Conservation (phyloP, 306 rosid species). For the Ormosia semicastrata region DNA sequence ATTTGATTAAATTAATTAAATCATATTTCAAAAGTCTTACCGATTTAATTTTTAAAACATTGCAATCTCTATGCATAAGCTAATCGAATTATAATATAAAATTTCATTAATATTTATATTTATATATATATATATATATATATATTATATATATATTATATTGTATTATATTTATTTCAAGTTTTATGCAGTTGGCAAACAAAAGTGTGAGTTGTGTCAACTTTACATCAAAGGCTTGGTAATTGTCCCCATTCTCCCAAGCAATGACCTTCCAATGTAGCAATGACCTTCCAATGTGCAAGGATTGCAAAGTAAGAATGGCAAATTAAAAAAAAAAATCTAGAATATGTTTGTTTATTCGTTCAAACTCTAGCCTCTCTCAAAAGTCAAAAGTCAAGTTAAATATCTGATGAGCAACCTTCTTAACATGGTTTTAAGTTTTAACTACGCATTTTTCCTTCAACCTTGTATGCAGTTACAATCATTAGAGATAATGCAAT, state of each 20-base stretch:
- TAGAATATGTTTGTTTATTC: neutral
- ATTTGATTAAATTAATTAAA: no score
- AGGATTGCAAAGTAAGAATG: neutral
- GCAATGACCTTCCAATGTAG: neutral
- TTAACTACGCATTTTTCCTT: neutral
- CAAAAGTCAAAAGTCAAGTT: neutral
- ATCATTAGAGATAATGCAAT: neutral
- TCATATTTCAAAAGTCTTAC: no score
- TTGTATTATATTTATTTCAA: neutral
- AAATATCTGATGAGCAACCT: neutral
- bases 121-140: neutral
- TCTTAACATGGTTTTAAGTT: neutral
- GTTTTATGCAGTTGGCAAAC: neutral
- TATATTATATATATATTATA: neutral
- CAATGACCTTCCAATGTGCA: neutral
- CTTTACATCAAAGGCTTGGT: conserved; percentile 35
- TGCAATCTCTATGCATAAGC: neutral
- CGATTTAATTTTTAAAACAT: no score
- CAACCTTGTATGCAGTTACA: neutral
- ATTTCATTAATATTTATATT: neutral
- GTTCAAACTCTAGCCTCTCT: conserved; percentile 5
- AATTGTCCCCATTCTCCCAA: neutral
- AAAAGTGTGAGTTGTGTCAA: conserved; percentile 30
- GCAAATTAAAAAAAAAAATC: neutral
- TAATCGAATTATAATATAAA: neutral